phyloP scores from a whole-genome alignment of 2,329 filamentous ascomycete species.

The Colletotrichum siamense region DNA sequence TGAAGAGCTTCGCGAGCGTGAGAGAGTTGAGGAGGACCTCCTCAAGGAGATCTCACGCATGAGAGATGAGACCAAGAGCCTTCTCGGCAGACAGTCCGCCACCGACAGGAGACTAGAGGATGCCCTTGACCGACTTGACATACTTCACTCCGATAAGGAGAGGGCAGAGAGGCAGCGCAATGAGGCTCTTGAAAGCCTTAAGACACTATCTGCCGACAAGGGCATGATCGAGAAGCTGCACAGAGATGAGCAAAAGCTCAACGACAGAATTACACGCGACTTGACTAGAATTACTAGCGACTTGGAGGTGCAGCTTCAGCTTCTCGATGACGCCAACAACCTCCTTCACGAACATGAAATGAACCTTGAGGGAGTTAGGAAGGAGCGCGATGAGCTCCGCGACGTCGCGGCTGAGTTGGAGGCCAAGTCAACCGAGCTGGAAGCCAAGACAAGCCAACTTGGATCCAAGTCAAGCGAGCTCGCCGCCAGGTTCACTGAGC shows the following conservation, averaged over 20 bases:
- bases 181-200: background rate
- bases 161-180: background rate
- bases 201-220: constrained; percentile 13
- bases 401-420: background rate
- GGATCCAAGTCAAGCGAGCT: constrained; percentile 13
- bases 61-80: constrained; percentile 12
- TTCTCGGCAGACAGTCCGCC: constrained; percentile 12
- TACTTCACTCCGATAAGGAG: background rate
- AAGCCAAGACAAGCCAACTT: background rate
- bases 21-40: constrained; percentile 9
- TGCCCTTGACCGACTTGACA: background rate
- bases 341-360: constrained; percentile 6
- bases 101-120: constrained; percentile 18
- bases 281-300: constrained; percentile 7
- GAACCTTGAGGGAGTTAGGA: background rate
- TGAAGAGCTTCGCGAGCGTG: constrained; percentile 11
- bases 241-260: constrained; percentile 3
- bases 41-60: constrained; percentile 18
- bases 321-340: constrained; percentile 15
- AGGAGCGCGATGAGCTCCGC: constrained; percentile 17
- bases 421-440: background rate
- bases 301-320: constrained; percentile 11
- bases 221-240: constrained; percentile 2
- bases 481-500: background rate
- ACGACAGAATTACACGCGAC: constrained; percentile 6